phyloP scores from a whole-genome alignment of 192 early-diverging fungal genomes.

The Backusella australiensis region DNA sequence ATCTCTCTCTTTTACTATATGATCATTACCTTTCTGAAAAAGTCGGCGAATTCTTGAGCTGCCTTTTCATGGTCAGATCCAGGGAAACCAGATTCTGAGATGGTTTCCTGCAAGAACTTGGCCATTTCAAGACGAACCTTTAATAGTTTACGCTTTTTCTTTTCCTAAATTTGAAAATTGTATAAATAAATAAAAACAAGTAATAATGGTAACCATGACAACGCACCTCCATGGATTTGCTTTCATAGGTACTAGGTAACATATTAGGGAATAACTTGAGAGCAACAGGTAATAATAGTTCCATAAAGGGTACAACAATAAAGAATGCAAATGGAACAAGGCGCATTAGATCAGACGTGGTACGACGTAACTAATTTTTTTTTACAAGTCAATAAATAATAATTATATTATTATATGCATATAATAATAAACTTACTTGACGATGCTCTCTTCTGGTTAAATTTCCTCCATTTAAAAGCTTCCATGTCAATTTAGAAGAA shows the following conservation, averaged over 20 bases:
- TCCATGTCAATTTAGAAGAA: constrained; percentile 72
- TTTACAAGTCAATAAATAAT: neutral
- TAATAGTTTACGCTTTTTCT: constrained; percentile 91
- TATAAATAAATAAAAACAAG: neutral
- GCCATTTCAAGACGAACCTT: constrained; percentile 94
- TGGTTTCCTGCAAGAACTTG: constrained; percentile 93
- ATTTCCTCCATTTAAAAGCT: constrained; percentile 70
- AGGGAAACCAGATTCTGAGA: constrained; percentile 75
- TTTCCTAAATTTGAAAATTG: constrained; percentile 57
- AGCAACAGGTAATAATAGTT: constrained; percentile 88
- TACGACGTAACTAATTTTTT: constrained; percentile 69
- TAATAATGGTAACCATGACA: neutral
- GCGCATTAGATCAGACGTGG: constrained; percentile 81
- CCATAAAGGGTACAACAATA: constrained; percentile 91
- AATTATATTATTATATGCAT: neutral
- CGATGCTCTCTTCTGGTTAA: constrained; percentile 84
- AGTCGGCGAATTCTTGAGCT: constrained; percentile 69
- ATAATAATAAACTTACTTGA: constrained; percentile 54
- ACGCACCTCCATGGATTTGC: constrained; percentile 74
- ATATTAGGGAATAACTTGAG: constrained; percentile 95
- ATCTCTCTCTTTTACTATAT: neutral
- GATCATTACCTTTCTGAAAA: constrained; percentile 69
- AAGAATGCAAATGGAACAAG: constrained; percentile 92
- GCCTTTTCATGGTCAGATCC: constrained; percentile 49
- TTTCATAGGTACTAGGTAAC: constrained; percentile 95